Evolutionary conservation across 1,284 basidiomycete genomes (phyloP).

Genomic region (Tilletia walkeri): DNA sequence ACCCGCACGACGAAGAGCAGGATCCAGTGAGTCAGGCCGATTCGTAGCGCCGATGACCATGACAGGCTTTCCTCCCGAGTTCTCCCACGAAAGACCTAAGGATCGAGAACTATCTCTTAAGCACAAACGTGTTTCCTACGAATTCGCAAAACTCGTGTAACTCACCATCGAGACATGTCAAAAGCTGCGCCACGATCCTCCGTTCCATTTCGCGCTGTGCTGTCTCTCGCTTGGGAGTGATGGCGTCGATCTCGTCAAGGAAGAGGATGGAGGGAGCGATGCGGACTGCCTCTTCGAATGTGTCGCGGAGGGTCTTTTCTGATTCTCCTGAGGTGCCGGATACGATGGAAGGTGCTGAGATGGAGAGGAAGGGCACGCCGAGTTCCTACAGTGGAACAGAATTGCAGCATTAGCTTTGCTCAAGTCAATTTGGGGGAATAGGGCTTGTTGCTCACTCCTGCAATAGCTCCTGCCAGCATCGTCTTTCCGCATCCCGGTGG

Average conservation of each 20-base stretch:
- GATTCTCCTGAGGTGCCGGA: constrained; percentile 97
- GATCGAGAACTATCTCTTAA: background rate
- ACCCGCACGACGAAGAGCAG: constrained; percentile 86
- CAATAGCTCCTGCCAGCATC: constrained; percentile 65
- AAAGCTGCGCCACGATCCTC: constrained; percentile 90
- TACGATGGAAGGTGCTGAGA: constrained; percentile 91
- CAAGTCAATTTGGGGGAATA: too few species aligned
- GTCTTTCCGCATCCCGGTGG: constrained; percentile 92
- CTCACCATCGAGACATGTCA: constrained; percentile 95
- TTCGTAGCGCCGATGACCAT: constrained; percentile 96
- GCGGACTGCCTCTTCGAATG: constrained; percentile 68
- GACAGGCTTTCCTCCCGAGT: constrained; percentile 65
- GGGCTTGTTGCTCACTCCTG: constrained; percentile 68
- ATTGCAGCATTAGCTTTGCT: too few species aligned
- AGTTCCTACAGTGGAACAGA: constrained; percentile 23
- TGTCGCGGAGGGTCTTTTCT: constrained; percentile 90
- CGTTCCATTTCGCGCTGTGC: constrained; percentile 91
- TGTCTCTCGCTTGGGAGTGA: constrained; percentile 94
- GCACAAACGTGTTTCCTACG: too few species aligned
- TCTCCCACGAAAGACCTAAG: constrained; percentile 77
- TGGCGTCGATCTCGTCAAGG: constrained; percentile 90
- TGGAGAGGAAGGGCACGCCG: constrained; percentile 85
- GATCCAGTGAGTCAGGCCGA: constrained; percentile 87
- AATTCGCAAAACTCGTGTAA: too few species aligned
- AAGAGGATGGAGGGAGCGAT: constrained; percentile 54